A percentile compares a stretch with the other conserved stretches of the same genome.
Evolutionary conservation across 139 green algal species (phyloP).

Genomic region (Pleodorina starrii): DNA sequence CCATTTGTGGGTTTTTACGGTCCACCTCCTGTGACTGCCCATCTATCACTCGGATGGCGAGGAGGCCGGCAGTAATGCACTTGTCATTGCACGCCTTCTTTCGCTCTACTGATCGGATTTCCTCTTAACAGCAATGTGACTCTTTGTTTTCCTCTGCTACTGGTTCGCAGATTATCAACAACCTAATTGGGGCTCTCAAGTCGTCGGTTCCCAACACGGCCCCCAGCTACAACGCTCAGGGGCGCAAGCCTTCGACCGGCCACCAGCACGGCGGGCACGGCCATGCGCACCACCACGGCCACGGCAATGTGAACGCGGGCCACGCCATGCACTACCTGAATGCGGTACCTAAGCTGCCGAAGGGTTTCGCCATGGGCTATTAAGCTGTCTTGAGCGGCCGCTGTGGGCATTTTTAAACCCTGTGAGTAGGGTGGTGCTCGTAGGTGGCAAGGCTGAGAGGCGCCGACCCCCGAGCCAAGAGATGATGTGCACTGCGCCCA

Average conservation of each 20-base stretch:
- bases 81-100: too few species aligned
- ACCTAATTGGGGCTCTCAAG: conserved; percentile 60
- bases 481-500: background rate
- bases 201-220: background rate
- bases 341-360: background rate
- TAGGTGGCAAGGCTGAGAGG: background rate
- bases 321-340: conserved; percentile 23
- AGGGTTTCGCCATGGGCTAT: conserved; percentile 19
- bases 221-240: conserved; percentile 47
- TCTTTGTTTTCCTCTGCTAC: too few species aligned
- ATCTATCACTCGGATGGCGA: too few species aligned
- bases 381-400: background rate
- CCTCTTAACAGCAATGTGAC: too few species aligned
- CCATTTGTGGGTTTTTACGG: too few species aligned
- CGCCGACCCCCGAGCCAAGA: background rate
- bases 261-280: conserved; percentile 27
- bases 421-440: background rate
- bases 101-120: too few species aligned
- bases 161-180: conserved; percentile 69
- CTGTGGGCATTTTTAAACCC: background rate
- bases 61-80: too few species aligned
- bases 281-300: background rate
- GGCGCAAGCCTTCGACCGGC: conserved; percentile 5
- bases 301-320: conserved; percentile 3
- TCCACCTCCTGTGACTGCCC: too few species aligned